A percentile compares a stretch with the other conserved stretches of the same genome.
Conservation (phyloP, 116 monocot genomes). For the Iris pallida region DNA sequence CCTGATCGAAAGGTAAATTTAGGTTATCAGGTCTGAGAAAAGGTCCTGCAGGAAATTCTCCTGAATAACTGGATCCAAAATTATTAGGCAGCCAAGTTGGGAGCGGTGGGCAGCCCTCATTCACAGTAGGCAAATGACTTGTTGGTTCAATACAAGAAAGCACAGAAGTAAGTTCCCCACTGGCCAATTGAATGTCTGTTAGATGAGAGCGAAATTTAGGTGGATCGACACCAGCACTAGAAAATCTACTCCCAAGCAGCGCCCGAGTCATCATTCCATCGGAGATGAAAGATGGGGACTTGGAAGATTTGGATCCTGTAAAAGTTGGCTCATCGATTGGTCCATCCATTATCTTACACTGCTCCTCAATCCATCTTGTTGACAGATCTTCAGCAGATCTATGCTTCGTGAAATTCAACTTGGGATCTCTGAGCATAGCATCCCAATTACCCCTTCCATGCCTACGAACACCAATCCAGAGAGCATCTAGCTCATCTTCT, state of each 20-base stretch:
- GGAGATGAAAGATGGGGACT: constrained; percentile 38
- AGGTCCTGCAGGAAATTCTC: constrained; percentile 27
- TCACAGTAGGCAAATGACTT: constrained; percentile 18
- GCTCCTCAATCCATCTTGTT: constrained; percentile 75
- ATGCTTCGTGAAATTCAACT: constrained; percentile 62
- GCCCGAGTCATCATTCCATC: constrained; percentile 80
- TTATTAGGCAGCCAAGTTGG: constrained; percentile 35
- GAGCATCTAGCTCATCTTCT: constrained; percentile 96
- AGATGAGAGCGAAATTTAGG: constrained; percentile 68
- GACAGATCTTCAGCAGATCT: constrained; percentile 57
- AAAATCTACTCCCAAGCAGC: constrained; percentile 57
- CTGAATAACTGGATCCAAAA: constrained; percentile 19
- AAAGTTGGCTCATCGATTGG: constrained; percentile 16
- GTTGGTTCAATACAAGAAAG: constrained; percentile 28
- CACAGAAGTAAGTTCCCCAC: constrained; percentile 33
- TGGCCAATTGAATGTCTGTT: constrained; percentile 76
- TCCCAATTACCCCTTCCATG: constrained; percentile 97
- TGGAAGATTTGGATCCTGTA: constrained; percentile 27
- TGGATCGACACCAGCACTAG: constrained; percentile 34
- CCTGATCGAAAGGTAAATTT: constrained; percentile 21
- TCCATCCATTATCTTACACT: constrained; percentile 69
- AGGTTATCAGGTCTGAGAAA: constrained; percentile 30
- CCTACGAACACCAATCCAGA: constrained; percentile 95
- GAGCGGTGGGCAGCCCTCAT: constrained; percentile 19
- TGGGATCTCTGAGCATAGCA: constrained; percentile 70